phyloP scores from a whole-genome alignment of 2,329 filamentous ascomycete genomes.

The Ploettnerulaceae sp. region DNA sequence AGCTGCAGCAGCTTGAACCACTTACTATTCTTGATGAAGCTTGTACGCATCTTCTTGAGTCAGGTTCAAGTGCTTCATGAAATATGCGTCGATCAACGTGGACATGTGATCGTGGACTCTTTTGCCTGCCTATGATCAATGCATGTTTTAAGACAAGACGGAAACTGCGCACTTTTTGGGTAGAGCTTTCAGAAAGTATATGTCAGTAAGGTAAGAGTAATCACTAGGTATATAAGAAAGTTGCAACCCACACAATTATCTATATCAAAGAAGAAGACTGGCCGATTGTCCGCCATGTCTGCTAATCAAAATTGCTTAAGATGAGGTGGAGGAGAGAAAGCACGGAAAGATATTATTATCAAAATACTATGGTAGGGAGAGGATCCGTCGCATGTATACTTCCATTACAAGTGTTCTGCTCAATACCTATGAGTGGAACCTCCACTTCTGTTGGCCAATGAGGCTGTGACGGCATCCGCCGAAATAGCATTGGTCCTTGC shows the following conservation, averaged over 20 bases:
- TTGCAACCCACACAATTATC: constrained; percentile 74
- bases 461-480: background rate
- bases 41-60: constrained; percentile 72
- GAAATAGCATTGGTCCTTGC: background rate
- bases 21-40: constrained; percentile 87
- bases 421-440: background rate
- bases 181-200: constrained; percentile 55
- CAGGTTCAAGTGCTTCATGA: constrained; percentile 65
- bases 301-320: background rate
- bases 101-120: constrained; percentile 89
- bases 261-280: constrained; percentile 80
- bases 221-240: background rate
- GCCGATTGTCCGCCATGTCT: constrained; percentile 34
- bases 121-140: constrained; percentile 45
- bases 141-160: background rate
- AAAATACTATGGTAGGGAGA: too few relatives aligned
- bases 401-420: background rate
- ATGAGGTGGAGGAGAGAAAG: background rate
- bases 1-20: too few relatives aligned
- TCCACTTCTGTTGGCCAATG: constrained; percentile 3
- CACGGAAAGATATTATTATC: background rate
- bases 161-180: constrained; percentile 61
- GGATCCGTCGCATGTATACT: background rate
- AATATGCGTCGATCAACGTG: constrained; percentile 60
- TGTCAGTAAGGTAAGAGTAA: background rate